Conservation (phyloP, 2,329 filamentous ascomycete species). For the Tympanopsis confertula region DNA sequence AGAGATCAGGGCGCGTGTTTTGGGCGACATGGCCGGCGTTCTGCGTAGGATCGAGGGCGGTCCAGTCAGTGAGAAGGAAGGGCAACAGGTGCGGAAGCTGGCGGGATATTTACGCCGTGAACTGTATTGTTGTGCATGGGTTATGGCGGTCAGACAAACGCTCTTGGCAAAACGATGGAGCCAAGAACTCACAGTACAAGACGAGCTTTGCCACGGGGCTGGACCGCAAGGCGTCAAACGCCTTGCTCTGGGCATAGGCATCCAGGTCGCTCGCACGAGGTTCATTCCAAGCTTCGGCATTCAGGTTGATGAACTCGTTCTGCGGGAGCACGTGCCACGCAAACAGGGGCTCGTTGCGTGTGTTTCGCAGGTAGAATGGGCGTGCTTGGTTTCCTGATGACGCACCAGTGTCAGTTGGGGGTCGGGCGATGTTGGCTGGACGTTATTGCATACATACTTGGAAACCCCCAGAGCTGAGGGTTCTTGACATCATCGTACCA, state of each 20-base stretch:
- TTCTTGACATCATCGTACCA: conserved; percentile 63
- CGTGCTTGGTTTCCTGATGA: conserved; percentile 70
- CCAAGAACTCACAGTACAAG: conserved; percentile 41
- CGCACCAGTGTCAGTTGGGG: background rate
- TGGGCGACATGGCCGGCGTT: conserved; percentile 83
- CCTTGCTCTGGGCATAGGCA: conserved; percentile 42
- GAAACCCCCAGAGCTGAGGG: conserved; percentile 77
- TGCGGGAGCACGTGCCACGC: conserved; percentile 85
- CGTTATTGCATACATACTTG: conserved; percentile 41
- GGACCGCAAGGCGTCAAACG: conserved; percentile 48
- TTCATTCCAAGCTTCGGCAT: conserved; percentile 50
- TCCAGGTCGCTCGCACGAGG: conserved; percentile 34
- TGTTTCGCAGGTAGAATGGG: conserved; percentile 66
- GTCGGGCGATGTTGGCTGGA: background rate
- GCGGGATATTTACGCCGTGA: no score
- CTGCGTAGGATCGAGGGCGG: conserved; percentile 19
- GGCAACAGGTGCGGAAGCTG: no score
- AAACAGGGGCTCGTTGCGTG: conserved; percentile 68
- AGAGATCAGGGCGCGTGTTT: conserved; percentile 62
- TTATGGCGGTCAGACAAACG: no score
- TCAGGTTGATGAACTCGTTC: conserved; percentile 57
- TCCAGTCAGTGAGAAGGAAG: conserved; percentile 1
- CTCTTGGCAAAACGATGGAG: no score
- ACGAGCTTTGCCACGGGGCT: conserved; percentile 54
- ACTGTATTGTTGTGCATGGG: no score